Base-by-base conservation (phyloP, 129 eudicot species). In the Artemisia annua region DNA sequence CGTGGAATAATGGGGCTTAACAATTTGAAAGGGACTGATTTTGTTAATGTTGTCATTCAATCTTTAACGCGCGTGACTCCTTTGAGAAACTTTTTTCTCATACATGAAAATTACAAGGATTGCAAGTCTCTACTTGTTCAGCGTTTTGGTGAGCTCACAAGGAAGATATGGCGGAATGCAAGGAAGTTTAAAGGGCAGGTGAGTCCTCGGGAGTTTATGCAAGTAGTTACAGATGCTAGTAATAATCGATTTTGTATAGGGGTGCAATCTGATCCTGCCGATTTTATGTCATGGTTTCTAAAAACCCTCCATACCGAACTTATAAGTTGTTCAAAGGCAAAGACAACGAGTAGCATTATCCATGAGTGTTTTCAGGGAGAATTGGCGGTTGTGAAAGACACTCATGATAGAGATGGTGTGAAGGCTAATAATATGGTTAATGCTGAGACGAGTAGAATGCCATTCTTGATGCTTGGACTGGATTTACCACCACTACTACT, bases 1-100 rank as follows among this genome's bases (percentile, higher is more conserved):
- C 98, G 93, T 78, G 98, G 97, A 81, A 87, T 90, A 96, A 96
- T 94, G 54, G 98, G 98, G 58, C 87, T 90, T 77, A 94, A 94
- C 80, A 94, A 94, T 75, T 88, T 94, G 46, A 83, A 84, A 83
- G 91, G 90, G 80, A 90, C 96, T 49, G 98, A 94, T 70, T 94
- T 87, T 80, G 97, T 94, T n/a, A 94, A 94, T 78, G 97, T 94
- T 12, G 90, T 97, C 12, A 90, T 94, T 68, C 96, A 93, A 67
- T 81, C 97, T 62, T 84, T 94, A 58, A 90, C 90, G 98, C 87
- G 98, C 32, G 97, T 90, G 57, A 94, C 98, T 69, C 98, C 98
- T 15, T 57, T 94, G 85, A 87, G 98, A 81, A 93, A 93, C 90
- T 93, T 93, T 60, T 93, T 93, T 74, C 92, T 93, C 35, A 85